These are phyloP conservation scores for Ophiostoma ulmi DNA, from an alignment of 2,329 filamentous ascomycete species.

Conservation along the genomic window DNA sequence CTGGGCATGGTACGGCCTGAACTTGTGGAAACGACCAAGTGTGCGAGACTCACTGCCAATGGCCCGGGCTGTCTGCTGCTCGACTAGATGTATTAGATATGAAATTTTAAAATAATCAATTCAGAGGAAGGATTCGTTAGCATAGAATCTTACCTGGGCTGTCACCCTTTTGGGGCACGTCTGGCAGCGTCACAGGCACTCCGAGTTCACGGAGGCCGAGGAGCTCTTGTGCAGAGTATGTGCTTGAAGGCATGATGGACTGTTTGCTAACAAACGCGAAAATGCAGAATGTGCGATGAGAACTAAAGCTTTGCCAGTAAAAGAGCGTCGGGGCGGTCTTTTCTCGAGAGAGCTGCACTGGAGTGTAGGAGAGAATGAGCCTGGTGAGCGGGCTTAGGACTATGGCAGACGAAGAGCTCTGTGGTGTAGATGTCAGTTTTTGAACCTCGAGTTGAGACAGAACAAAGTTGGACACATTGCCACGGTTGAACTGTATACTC, in stretches of 20 bases:
- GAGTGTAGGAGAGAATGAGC: conserved; percentile 26
- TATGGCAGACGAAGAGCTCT: conserved; percentile 17
- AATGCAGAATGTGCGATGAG: conserved; percentile 24
- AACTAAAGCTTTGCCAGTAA: conserved; percentile 23
- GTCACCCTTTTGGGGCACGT: conserved; percentile 21
- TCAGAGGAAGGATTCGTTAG: background rate
- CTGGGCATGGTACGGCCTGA: conserved; percentile 15
- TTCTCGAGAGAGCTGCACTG: background rate
- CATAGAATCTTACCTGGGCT: conserved; percentile 22
- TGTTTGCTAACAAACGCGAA: conserved; percentile 25
- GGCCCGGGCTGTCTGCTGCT: conserved; percentile 9
- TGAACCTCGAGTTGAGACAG: conserved; percentile 27
- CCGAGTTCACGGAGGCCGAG: conserved; percentile 24
- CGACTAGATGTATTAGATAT: background rate
- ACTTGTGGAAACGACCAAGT: conserved; percentile 23
- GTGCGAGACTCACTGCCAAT: conserved; percentile 20
- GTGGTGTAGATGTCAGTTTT: conserved; percentile 25
- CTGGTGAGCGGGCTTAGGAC: conserved; percentile 24
- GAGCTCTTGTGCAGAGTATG: conserved; percentile 27
- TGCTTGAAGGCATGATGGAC: conserved; percentile 24
- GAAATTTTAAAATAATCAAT: background rate
- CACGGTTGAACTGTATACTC: conserved; percentile 5
- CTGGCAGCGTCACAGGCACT: conserved; percentile 14
- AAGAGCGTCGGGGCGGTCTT: conserved; percentile 23
- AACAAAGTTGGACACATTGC: conserved; percentile 23